A percentile compares a stretch with the other conserved stretches of the same genome.
Conservation (phyloP, 2,329 filamentous ascomycete species). For the Paracoccidioides brasiliensis region DNA sequence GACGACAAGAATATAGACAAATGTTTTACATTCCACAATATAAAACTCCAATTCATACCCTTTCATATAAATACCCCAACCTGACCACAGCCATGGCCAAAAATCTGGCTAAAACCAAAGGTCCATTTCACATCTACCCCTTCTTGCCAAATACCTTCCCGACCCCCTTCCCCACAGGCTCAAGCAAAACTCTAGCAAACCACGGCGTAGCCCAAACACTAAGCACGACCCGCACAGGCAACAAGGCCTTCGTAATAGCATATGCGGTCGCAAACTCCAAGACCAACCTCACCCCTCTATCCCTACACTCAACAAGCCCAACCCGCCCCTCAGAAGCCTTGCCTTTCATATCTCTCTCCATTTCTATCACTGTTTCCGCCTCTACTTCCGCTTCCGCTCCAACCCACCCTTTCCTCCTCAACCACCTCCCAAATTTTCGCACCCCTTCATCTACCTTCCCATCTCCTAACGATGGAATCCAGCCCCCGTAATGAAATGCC, state of each 20-base stretch:
- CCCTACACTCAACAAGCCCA: slow-evolving; percentile 3
- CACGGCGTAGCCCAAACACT: slow-evolving; percentile 87
- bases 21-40: not conserved
- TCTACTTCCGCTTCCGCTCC: slow-evolving; percentile 27
- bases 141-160: slow-evolving; percentile 26
- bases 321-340: slow-evolving; percentile 15
- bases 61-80: not conserved
- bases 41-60: not conserved
- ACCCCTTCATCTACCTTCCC: slow-evolving; percentile 45
- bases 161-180: slow-evolving; percentile 32
- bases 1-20: slow-evolving; percentile 1
- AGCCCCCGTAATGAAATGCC: slow-evolving; percentile 66
- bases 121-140: not conserved
- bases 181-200: slow-evolving; percentile 60
- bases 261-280: slow-evolving; percentile 75
- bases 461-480: slow-evolving; percentile 46
- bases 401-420: slow-evolving; percentile 71
- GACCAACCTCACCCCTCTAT: slow-evolving; percentile 40
- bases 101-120: slow-evolving; percentile 5
- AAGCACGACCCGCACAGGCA: slow-evolving; percentile 61
- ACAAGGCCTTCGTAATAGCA: slow-evolving; percentile 71
- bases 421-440: slow-evolving; percentile 63
- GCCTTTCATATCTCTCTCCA: slow-evolving; percentile 13
- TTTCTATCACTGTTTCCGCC: slow-evolving; percentile 33
- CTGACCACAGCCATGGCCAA: not conserved